A percentile compares a stretch with the other conserved stretches of the same genome.
Conservation (phyloP, 1,284 basidiomycete species). For the Trichosporon sp. region DNA sequence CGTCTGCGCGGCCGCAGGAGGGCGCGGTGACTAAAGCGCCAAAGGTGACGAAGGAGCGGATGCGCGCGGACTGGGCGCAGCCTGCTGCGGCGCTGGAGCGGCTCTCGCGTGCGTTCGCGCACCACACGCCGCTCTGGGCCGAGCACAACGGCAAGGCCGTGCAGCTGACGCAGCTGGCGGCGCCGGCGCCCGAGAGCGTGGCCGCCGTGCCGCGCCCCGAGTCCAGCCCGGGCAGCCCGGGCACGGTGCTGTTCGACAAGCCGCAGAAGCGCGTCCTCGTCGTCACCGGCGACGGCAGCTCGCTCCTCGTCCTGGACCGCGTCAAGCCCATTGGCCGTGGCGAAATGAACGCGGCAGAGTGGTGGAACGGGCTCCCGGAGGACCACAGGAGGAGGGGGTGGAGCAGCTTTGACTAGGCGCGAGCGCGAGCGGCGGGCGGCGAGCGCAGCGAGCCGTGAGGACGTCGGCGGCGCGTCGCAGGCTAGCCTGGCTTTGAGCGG, state of each 20-base stretch:
- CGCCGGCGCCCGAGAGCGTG: slow-evolving; percentile 16
- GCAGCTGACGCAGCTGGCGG: slow-evolving; percentile 10
- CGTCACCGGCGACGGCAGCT: slow-evolving; percentile 51
- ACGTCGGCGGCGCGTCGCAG: not conserved
- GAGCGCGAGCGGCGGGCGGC: too few species aligned
- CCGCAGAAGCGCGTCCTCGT: slow-evolving; percentile 55
- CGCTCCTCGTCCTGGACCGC: slow-evolving; percentile 55
- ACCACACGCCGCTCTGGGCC: slow-evolving; percentile 59
- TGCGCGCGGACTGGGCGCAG: slow-evolving; percentile 60
- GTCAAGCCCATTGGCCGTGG: slow-evolving; percentile 60
- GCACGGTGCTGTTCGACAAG: slow-evolving; percentile 49
- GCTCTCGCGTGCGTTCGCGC: slow-evolving; percentile 64
- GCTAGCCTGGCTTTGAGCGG: not conserved
- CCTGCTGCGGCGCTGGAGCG: slow-evolving; percentile 57
- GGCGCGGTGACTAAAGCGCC: slow-evolving; percentile 57
- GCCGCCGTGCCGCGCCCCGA: not conserved
- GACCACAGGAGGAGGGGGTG: slow-evolving; percentile 18
- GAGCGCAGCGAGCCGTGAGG: not conserved
- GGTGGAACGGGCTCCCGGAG: slow-evolving; percentile 59
- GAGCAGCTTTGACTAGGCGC: slow-evolving; percentile 12
- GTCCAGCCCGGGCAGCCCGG: slow-evolving; percentile 16
- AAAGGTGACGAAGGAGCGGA: slow-evolving; percentile 58
- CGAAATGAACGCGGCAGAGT: slow-evolving; percentile 53
- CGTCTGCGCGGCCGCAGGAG: slow-evolving; percentile 53
- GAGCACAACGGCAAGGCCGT: slow-evolving; percentile 14